Percentiles rank a stretch among this genome's conserved stretches.
These are phyloP conservation scores for Linnemannia zychae DNA, from an alignment of 192 early-diverging fungal genomes.

Conservation along the genomic window DNA sequence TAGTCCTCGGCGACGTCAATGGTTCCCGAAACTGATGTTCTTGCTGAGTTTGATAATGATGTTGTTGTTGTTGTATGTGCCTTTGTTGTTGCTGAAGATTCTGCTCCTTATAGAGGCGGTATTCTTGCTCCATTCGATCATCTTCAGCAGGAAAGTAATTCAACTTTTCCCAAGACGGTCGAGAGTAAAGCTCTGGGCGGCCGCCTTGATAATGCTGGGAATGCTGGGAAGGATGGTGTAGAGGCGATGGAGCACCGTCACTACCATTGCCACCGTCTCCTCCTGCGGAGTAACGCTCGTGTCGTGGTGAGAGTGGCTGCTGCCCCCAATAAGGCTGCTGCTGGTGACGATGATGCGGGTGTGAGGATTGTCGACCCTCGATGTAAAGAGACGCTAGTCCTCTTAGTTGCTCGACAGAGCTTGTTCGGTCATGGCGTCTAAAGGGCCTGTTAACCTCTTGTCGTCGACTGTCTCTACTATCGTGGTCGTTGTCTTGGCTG, in stretches of 20 bases:
- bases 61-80: neutral
- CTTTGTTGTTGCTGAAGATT: neutral
- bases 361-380: neutral
- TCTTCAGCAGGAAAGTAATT: neutral
- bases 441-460: neutral
- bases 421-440: neutral
- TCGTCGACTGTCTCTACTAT: neutral
- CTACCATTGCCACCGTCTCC: neutral
- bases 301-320: neutral
- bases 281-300: neutral
- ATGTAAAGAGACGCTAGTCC: neutral
- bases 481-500: neutral
- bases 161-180: conserved; percentile 3
- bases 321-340: neutral
- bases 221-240: neutral
- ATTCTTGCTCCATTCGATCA: neutral
- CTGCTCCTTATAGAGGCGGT: neutral
- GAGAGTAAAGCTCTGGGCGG: neutral
- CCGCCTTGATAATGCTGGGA: neutral
- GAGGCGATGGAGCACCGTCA: neutral
- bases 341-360: neutral
- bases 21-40: neutral
- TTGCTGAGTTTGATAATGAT: neutral
- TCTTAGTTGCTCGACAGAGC: neutral
- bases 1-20: neutral